These are phyloP conservation scores for Fusarium scirpi DNA, from an alignment of 2,329 filamentous ascomycete genomes.

Conservation along the genomic window DNA sequence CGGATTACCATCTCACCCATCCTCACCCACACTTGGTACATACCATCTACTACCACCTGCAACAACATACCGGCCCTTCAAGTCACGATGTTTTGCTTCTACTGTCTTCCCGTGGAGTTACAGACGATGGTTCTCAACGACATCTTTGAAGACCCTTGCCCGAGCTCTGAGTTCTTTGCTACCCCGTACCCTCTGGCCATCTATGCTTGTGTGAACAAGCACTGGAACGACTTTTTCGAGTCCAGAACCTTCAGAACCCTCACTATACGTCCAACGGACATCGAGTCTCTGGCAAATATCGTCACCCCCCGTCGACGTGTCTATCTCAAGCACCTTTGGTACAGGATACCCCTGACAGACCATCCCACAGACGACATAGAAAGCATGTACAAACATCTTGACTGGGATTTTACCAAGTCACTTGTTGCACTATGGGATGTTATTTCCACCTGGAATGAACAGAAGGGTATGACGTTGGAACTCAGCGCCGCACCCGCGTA, in stretches of 20 bases:
- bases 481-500: neutral
- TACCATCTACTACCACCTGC: neutral
- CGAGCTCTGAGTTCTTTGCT: neutral
- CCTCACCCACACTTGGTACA: neutral
- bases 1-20: neutral
- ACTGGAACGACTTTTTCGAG: conserved; percentile 20
- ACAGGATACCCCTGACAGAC: neutral
- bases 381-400: too few species aligned
- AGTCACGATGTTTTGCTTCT: conserved; percentile 10
- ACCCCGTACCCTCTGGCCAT: rapidly evolving
- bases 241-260: conserved; percentile 7
- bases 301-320: neutral
- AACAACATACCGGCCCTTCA: neutral
- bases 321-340: conserved; percentile 20
- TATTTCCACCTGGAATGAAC: neutral
- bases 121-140: neutral
- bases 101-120: conserved; percentile 9
- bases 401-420: neutral
- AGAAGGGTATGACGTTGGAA: neutral
- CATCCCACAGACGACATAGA: too few species aligned
- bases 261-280: conserved; percentile 1
- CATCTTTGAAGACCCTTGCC: neutral
- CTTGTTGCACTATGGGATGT: conserved; percentile 2
- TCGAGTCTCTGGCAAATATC: neutral
- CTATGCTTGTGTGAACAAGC: conserved; percentile 3